Evolutionary conservation across 495 filamentous ascomycete species (phyloP), one percentile per base, ranked within the genome.

Genomic region (Bacidia gigantensis): DNA sequence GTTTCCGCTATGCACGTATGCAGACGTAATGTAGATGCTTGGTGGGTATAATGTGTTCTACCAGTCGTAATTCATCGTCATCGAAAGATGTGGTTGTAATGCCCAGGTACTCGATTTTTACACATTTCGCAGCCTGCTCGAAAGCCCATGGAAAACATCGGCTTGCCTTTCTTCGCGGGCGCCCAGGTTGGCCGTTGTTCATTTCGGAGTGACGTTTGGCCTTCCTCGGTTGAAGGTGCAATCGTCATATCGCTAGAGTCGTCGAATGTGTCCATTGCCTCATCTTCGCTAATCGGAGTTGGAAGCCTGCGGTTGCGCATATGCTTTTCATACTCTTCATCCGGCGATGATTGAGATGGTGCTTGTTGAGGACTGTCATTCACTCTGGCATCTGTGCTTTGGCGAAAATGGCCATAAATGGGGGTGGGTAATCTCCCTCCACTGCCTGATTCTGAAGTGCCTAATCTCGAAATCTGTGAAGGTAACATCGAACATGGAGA

Each of bases 41-140:
- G 14, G 18, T 23, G 18, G 26, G 21, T 48, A 32, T 48, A 48
- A 35, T 7, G 14, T 35, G 29, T 18, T 46, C 42, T 22, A 38
- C 17, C 25, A 26, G 23, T 43, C 45, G 49, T 23, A 17, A 17
- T 44, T 44, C 22, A 3, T 59, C 51, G 61, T 39, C 50, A 32
- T 40, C 62, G 60, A 35, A 86, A 77, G 44, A 90, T 88, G 65
- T 95, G 88, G 59, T 82, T 89, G 58, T 89, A 90, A 64, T 95
- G 88, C 0, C 88, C 87, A 0, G 87, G 87, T 25, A 90, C 82
- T 64, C 79, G 83, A 58, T 72, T 71, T 47, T 73, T 75, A 64
- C 88, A 95, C 67, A 90, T 90, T 50, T 89, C 86, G 65, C 88
- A 95, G 64, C 90, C 86, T 11, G 82, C 78, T 39, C 87, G 73